A percentile compares a stretch with the other conserved stretches of the same genome.
phyloP scores from a whole-genome alignment of 2,329 filamentous ascomycete species.

The Trichoderma endophyticum region DNA sequence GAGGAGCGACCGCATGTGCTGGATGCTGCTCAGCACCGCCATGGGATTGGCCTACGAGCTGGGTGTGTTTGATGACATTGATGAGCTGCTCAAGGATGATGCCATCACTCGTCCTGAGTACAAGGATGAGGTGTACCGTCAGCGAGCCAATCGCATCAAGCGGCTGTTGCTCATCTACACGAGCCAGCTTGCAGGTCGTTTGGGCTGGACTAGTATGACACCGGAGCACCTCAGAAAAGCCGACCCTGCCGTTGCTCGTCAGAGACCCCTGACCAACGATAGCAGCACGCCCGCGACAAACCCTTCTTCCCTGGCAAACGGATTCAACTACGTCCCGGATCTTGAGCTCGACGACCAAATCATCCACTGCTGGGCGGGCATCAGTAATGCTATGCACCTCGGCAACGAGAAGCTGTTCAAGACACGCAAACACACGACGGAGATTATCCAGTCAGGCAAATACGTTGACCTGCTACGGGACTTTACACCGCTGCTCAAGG shows the following conservation, averaged over 20 bases:
- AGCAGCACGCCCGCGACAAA: conserved; percentile 60
- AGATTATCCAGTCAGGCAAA: conserved; percentile 79
- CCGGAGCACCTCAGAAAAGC: conserved; percentile 62
- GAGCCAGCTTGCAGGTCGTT: conserved; percentile 85
- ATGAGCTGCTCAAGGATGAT: conserved; percentile 61
- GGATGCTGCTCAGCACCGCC: conserved; percentile 93
- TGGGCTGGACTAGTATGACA: conserved; percentile 93
- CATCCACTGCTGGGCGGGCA: conserved; percentile 87
- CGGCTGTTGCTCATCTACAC: conserved; percentile 86
- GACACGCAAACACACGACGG: conserved; percentile 81
- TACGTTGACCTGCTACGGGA: conserved; percentile 79
- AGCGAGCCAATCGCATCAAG: conserved; percentile 77
- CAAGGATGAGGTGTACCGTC: conserved; percentile 72
- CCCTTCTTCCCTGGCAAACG: conserved; percentile 52
- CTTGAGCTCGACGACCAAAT: conserved; percentile 66
- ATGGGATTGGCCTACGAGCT: conserved; percentile 89
- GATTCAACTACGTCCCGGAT: conserved; percentile 65
- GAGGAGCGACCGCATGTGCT: conserved; percentile 93
- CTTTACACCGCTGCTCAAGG: conserved; percentile 72
- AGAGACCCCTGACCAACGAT: conserved; percentile 50
- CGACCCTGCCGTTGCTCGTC: conserved; percentile 54
- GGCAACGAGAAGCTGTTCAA: conserved; percentile 87
- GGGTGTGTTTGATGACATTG: conserved; percentile 90
- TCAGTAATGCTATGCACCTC: conserved; percentile 87
- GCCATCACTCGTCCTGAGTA: conserved; percentile 62